A percentile compares a stretch with the other conserved stretches of the same genome.
phyloP scores from a whole-genome alignment of 345 rosid species.

The Microcos paniculata region DNA sequence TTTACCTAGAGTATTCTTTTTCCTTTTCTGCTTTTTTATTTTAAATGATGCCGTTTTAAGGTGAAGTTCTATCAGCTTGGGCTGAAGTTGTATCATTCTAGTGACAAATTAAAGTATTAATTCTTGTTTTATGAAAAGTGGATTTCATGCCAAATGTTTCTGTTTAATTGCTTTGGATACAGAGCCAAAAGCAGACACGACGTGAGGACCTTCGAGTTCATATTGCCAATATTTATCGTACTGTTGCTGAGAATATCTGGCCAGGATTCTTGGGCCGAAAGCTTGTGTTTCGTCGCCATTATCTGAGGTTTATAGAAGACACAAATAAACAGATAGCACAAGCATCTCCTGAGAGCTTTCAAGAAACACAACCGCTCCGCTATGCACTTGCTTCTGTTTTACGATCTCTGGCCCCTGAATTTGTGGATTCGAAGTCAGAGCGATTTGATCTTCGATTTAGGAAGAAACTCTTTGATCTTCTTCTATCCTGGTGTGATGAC shows the following conservation, averaged over 20 bases:
- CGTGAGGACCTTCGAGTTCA: constrained; percentile 91
- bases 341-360: constrained; percentile 76
- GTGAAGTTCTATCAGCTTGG: neutral
- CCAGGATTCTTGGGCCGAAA: constrained; percentile 89
- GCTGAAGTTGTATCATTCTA: neutral
- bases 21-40: neutral
- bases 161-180: constrained; percentile 29
- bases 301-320: constrained; percentile 90
- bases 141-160: neutral
- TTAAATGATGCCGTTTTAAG: neutral
- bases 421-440: constrained; percentile 90
- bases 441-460: constrained; percentile 86
- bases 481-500: constrained; percentile 93
- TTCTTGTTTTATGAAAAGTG: neutral
- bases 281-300: constrained; percentile 84
- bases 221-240: constrained; percentile 85
- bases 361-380: constrained; percentile 88
- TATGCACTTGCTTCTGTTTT: constrained; percentile 90
- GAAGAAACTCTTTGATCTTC: constrained; percentile 85
- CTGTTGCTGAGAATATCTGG: constrained; percentile 95
- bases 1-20: neutral
- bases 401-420: constrained; percentile 90
- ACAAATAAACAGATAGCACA: constrained; percentile 58
- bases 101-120: neutral
- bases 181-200: constrained; percentile 83